Base-by-base conservation (phyloP, 306 rosid species). In the Castanospermum australe region DNA sequence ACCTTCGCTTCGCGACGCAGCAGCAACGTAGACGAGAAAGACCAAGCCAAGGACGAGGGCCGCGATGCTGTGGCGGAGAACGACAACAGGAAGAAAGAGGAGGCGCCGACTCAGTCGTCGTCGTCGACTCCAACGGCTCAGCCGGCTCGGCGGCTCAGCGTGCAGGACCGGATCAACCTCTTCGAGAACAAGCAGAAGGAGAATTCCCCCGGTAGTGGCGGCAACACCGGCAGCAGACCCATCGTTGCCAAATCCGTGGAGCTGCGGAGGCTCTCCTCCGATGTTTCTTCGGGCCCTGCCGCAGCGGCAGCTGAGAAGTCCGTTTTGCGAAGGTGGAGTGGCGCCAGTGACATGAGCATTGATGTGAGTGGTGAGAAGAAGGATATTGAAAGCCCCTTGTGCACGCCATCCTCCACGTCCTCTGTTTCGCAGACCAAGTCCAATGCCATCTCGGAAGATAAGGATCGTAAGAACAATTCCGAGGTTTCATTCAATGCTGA, bases 111-210 rank as follows among this genome's bases (percentile, higher is more conserved):
- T 48, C 21, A 48, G 18, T 8, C 67, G 14, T 12, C 67, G 11
- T 15, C 78, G 20, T 39, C 84, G 2, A 62, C 76, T 52, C 84
- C 86, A 0, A 74, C 84, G 20, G 81, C 84, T 71, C 96, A 84
- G 64, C 62, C 90, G 0, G 42, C 85, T 1, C 89, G 98, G 86
- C 90, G 98, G 71, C 97, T 96, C 54, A 91, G 97, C 45, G 99
- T 96, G 24, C 99, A 93, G 87, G 99, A 96, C 85, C 89, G 98
- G 6, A 96, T 96, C 82, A 96, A 89, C 85, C 92, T 96, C 21
- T 96, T 96, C 14, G 99, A 96, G 87, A 93, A 86, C 84, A 96
- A 96, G 76, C 99, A 96, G 91, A 94, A 92, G 85, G 98, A 93
- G 79, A 88, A 9, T 78, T 79, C 0, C 1, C 30, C 88, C 3